Evolutionary conservation across 306 rosid genomes (phyloP).

Genomic region (Alnus glutinosa): DNA sequence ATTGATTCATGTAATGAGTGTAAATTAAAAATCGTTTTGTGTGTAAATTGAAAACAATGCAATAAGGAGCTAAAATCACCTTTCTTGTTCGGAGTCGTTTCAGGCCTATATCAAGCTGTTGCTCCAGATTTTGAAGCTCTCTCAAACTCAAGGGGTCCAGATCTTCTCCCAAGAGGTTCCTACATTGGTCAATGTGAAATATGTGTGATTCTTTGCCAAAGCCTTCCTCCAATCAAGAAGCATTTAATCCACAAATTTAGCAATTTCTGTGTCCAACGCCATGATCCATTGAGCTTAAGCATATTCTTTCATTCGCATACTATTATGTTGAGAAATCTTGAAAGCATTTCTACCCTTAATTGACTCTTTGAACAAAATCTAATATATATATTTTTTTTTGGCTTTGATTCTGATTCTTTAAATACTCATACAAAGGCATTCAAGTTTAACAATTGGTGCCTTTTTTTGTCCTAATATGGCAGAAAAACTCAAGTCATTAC

Average conservation of each 20-base stretch:
- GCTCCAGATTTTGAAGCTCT: slow-evolving; percentile 79
- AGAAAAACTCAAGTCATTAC: slow-evolving; percentile 32
- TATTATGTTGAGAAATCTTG: neutral
- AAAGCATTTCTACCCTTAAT: neutral
- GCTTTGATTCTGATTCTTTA: neutral
- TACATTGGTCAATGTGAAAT: slow-evolving; percentile 29
- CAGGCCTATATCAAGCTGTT: slow-evolving; percentile 67
- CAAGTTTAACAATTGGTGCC: neutral
- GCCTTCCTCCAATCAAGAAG: neutral
- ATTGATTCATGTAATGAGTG: neutral
- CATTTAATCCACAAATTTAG: too few species aligned
- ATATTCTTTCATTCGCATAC: neutral
- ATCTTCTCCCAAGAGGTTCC: slow-evolving; percentile 63
- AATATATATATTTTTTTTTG: neutral
- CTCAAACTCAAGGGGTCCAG: slow-evolving; percentile 58
- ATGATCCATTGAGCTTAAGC: too few species aligned
- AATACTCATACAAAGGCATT: slow-evolving; percentile 5
- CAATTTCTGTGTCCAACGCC: too few species aligned
- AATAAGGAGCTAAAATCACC: slow-evolving; percentile 31
- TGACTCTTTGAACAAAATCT: neutral
- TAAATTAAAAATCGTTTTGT: neutral
- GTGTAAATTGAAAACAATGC: neutral
- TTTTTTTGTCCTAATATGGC: neutral
- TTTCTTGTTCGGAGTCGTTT: slow-evolving; percentile 74
- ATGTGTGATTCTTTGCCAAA: neutral